Conservation (phyloP, 805 yeast genomes). For the Ascoidea tarda region DNA sequence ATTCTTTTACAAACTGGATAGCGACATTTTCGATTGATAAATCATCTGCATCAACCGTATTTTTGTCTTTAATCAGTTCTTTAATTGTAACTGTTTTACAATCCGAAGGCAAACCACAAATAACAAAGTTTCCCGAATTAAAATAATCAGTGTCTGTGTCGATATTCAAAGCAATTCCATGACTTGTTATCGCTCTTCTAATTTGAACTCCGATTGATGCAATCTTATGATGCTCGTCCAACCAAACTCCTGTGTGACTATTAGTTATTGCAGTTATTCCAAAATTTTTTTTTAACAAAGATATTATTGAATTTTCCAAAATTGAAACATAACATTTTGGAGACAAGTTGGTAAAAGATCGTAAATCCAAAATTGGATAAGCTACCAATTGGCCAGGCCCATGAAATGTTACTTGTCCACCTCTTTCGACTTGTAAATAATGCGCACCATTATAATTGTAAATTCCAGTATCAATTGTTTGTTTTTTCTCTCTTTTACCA, state of each 20-base stretch:
- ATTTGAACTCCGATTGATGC: slow-evolving; percentile 87
- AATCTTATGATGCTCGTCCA: slow-evolving; percentile 42
- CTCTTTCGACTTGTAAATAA: slow-evolving; percentile 71
- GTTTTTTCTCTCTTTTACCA: slow-evolving; percentile 66
- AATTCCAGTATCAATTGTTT: slow-evolving; percentile 19
- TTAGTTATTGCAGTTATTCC: slow-evolving; percentile 26
- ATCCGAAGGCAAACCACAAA: slow-evolving; percentile 68
- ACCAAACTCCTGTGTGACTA: slow-evolving; percentile 85
- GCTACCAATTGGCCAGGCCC: slow-evolving; percentile 91
- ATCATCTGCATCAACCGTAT: slow-evolving; percentile 3
- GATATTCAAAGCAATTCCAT: slow-evolving; percentile 79
- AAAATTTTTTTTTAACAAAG: slow-evolving; percentile 21
- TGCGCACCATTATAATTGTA: slow-evolving; percentile 31
- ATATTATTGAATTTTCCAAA: slow-evolving; percentile 44
- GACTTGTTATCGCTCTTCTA: slow-evolving; percentile 71
- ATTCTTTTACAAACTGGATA: slow-evolving; percentile 26
- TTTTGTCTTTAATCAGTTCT: slow-evolving; percentile 13
- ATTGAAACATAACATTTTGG: slow-evolving; percentile 53
- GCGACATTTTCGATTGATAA: slow-evolving; percentile 25
- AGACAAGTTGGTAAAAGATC: slow-evolving; percentile 38
- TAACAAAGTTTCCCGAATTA: slow-evolving; percentile 43
- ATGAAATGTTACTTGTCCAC: slow-evolving; percentile 95
- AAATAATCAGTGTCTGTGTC: slow-evolving; percentile 58
- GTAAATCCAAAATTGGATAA: slow-evolving; percentile 65
- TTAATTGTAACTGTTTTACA: slow-evolving; percentile 40